Evolutionary conservation across 306 rosid genomes (phyloP), one percentile per base, ranked within the genome.

Genomic region (Cyamopsis tetragonoloba): DNA sequence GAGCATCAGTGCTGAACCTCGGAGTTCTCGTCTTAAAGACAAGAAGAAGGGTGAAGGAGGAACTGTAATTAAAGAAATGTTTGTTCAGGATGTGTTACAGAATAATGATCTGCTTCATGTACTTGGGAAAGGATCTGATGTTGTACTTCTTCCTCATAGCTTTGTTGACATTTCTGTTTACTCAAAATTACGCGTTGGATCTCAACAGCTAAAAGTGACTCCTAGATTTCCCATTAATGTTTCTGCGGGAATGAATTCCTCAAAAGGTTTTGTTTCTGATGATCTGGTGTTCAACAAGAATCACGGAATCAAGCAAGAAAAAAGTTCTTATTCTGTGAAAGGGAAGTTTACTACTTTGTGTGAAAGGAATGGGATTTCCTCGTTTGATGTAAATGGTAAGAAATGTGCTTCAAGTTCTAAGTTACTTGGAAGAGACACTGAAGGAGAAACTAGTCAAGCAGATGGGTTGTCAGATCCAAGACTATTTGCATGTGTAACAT

Each of bases 21-120:
- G 89, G 35, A 88, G 96, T 78, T 88, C 91, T 47, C 76, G 91
- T 27, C 85, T 88, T 39, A 88, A 88, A 76, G 88, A 85, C 68
- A 88, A 82, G 81, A 88, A 64, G 44, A 88, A 75, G 76, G 81
- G 89, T 63, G 91, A 80, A 77, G 91, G 96, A 48, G 96, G 84
- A 59, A 73, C 84, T 4, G 76, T 86, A 54, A 80, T 88, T 65
- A 88, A 88, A 76, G 89, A 86, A 79, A 54, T 81, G 31, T 88
- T 86, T 76, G 89, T 80, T n/a, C 89, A 79, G 76, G 66, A 79
- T 30, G 82, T 86, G 5, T 53, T 77, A 42, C 74, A 77, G 75
- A 88, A 88, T 43, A 86, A 86, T 58, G 70, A 83, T 44, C 70
- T 88, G 69, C 89, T 88, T 76, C 85, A 81, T 23, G 51, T 48